Conservation (phyloP, 768 basidiomycete genomes). For the Rhodocollybia butyracea region DNA sequence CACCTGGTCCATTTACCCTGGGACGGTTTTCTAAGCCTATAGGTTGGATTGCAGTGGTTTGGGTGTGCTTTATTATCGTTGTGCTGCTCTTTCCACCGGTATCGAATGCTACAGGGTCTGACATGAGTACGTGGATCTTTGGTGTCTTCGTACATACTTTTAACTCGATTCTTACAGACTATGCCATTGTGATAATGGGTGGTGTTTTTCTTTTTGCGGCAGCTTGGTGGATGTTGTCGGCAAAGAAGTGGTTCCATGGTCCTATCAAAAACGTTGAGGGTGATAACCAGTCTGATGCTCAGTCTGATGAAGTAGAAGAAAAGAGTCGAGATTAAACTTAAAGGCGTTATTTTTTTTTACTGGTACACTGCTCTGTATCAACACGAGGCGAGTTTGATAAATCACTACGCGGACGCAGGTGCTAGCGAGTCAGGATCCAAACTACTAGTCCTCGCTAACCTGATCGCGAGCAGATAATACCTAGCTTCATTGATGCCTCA, state of each 20-base stretch:
- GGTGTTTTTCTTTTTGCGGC: slow-evolving; percentile 64
- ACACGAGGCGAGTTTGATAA: no score
- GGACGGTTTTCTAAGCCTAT: slow-evolving; percentile 60
- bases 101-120: slow-evolving; percentile 34
- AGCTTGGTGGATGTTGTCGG: slow-evolving; percentile 62
- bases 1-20: slow-evolving; percentile 58
- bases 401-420: no score
- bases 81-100: slow-evolving; percentile 56
- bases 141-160: neutral
- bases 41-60: slow-evolving; percentile 58
- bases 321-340: no score
- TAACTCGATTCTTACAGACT: slow-evolving; percentile 42
- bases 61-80: slow-evolving; percentile 61
- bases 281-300: no score
- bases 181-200: slow-evolving; percentile 64
- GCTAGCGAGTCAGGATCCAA: no score
- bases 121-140: slow-evolving; percentile 56
- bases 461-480: no score
- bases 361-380: no score
- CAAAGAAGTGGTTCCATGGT: slow-evolving; percentile 68
- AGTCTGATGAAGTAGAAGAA: neutral
- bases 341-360: no score
- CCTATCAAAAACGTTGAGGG: slow-evolving; percentile 51
- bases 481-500: no score
- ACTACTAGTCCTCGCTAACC: no score